Evolutionary conservation across 2,329 filamentous ascomycete species (phyloP).

Genomic region (Alternaria hordeiaustralica): DNA sequence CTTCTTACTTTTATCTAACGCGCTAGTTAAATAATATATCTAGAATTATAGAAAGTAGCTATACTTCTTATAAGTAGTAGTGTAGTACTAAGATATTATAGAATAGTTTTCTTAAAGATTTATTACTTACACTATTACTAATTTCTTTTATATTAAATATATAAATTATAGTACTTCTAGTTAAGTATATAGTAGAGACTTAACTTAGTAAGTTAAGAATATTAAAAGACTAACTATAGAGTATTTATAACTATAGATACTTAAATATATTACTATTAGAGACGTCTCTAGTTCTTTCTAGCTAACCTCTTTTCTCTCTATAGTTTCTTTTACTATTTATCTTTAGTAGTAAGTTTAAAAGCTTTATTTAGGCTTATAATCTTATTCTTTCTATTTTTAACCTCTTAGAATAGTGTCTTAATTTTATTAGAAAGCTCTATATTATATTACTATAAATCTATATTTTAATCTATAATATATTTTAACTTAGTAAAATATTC

Average conservation of each 20-base stretch:
- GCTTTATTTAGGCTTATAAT: conserved; percentile 10
- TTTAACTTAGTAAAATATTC: not conserved
- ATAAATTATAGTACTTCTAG: conserved; percentile 10
- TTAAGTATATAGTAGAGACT: conserved; percentile 3
- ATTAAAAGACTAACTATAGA: not conserved
- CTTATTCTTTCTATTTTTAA: conserved; percentile 6
- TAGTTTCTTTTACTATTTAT: conserved; percentile 10
- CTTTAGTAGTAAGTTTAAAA: conserved; percentile 8
- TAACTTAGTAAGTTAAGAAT: conserved; percentile 9
- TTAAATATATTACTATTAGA: not conserved
- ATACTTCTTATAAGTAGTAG: not conserved
- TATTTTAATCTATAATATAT: conserved; percentile 15
- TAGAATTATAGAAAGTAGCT: conserved; percentile 13
- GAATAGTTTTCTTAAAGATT: conserved; percentile 7
- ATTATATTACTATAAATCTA: conserved; percentile 5
- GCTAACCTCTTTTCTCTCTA: not conserved
- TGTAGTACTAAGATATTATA: conserved; percentile 4
- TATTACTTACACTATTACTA: not conserved
- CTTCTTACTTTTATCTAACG: conserved; percentile 7
- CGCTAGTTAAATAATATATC: conserved; percentile 7
- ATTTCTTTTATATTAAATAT: conserved; percentile 16
- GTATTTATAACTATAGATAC: not conserved
- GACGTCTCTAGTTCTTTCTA: not conserved
- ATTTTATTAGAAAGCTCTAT: not conserved
- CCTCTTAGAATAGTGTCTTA: conserved; percentile 5